phyloP scores from a whole-genome alignment of 306 rosid genomes.

The Acacia melanoxylon region DNA sequence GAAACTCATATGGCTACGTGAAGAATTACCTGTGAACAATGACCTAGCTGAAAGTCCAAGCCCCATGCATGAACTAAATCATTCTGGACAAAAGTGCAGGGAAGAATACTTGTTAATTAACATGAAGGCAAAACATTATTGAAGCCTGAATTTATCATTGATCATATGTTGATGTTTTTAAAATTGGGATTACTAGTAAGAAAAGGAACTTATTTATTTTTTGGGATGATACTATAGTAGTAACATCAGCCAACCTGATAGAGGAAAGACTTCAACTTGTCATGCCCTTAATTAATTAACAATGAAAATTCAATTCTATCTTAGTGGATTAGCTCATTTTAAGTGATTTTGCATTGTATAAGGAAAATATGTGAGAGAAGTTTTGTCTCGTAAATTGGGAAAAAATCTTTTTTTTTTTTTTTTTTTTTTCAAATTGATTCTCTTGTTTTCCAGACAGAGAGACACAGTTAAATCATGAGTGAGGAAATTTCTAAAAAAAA shows the following conservation, averaged over 20 bases:
- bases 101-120: background rate
- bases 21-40: conserved; percentile 43
- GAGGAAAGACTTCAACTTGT: background rate
- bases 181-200: background rate
- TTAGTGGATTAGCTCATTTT: no score
- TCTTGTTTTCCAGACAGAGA: no score
- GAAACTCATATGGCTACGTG: background rate
- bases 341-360: no score
- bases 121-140: background rate
- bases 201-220: background rate
- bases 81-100: conserved; percentile 31
- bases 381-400: no score
- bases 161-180: background rate
- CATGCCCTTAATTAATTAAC: no score
- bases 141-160: background rate
- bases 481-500: background rate
- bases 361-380: no score
- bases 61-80: conserved; percentile 62
- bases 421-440: no score
- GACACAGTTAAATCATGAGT: background rate
- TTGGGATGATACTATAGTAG: background rate
- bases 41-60: conserved; percentile 48
- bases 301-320: no score
- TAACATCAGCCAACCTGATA: background rate
- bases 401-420: no score